A percentile compares a stretch with the other conserved stretches of the same genome.
These are phyloP conservation scores for Suillus luteus DNA, from an alignment of 768 basidiomycete species.

Conservation along the genomic window DNA sequence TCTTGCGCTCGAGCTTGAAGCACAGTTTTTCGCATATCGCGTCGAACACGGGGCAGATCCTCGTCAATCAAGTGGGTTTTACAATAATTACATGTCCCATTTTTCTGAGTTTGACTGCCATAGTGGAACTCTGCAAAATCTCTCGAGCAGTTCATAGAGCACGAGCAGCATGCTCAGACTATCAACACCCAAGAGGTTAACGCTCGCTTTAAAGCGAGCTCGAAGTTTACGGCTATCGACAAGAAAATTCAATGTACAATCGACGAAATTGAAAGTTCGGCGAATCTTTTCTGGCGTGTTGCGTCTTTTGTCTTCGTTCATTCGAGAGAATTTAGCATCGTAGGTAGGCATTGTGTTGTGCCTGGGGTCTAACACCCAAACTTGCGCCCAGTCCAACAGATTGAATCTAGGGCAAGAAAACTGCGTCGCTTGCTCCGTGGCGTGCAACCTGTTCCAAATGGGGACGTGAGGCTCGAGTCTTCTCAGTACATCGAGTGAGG, in stretches of 20 bases:
- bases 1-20: conserved; percentile 32
- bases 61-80: conserved; percentile 45
- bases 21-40: conserved; percentile 41
- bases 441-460: conserved; percentile 36
- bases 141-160: conserved; percentile 32
- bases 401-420: conserved; percentile 54
- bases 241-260: conserved; percentile 11
- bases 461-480: conserved; percentile 42
- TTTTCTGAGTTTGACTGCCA: background rate
- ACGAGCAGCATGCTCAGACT: conserved; percentile 8
- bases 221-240: background rate
- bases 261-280: conserved; percentile 10
- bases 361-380: background rate
- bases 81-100: background rate
- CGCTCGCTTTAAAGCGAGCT: background rate
- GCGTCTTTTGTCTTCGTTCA: conserved; percentile 11
- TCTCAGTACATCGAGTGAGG: conserved; percentile 67
- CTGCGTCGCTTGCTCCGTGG: conserved; percentile 44
- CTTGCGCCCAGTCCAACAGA: conserved; percentile 52
- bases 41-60: conserved; percentile 24
- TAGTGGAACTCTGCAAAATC: conserved; percentile 49
- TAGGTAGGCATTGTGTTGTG: conserved; percentile 20
- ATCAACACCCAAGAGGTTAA: conserved; percentile 4
- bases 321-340: conserved; percentile 27
- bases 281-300: background rate